These are phyloP conservation scores for Retiboletus flavoniger DNA, from an alignment of 1,284 basidiomycete genomes.

Conservation along the genomic window DNA sequence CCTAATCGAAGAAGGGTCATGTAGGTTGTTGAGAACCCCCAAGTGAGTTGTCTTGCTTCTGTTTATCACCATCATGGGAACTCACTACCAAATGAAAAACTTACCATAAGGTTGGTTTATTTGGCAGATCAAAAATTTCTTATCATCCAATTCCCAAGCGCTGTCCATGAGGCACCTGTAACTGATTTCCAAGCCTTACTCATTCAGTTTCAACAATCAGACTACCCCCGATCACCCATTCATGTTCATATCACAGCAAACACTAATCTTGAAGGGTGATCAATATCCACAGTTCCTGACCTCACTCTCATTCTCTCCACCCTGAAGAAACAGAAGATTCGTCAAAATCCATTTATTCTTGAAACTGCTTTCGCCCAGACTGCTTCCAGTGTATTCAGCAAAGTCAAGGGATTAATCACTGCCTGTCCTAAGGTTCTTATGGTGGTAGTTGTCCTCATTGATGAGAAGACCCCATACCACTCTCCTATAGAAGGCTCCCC, in stretches of 20 bases:
- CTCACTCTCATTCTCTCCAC: neutral
- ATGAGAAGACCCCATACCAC: neutral
- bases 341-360: neutral
- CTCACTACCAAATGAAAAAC: no score
- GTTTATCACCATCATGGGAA: no score
- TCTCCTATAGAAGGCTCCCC: neutral
- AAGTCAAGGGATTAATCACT: neutral
- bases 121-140: neutral
- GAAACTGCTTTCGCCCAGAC: neutral
- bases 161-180: neutral
- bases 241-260: neutral
- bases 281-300: neutral
- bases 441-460: neutral
- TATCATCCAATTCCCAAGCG: neutral
- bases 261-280: neutral
- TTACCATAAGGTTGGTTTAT: neutral
- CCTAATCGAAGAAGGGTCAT: neutral
- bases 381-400: neutral
- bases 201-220: neutral
- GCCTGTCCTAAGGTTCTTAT: neutral
- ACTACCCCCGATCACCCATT: neutral
- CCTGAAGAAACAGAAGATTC: neutral
- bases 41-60: neutral
- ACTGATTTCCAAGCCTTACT: neutral
- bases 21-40: neutral